Evolutionary conservation across 2,329 filamentous ascomycete species (phyloP), one percentile per base, ranked within the genome.

Genomic region (Capronia coronata): DNA sequence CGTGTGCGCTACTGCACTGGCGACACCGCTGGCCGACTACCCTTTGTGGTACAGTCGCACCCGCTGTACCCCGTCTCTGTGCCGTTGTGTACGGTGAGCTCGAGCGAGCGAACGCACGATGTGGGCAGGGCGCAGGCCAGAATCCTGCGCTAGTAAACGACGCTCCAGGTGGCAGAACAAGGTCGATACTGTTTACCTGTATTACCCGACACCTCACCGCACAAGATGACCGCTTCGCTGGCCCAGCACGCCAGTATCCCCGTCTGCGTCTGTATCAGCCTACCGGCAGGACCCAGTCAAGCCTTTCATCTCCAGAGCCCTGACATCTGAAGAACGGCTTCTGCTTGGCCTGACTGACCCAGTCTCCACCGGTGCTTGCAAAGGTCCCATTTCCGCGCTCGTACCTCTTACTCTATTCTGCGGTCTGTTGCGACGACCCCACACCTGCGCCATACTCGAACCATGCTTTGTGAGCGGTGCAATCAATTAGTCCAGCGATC

Each of bases 201-300:
- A 25, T 40, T 49, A 47, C 51, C 14, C 22, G 16, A 38, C 43
- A 22, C 29, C 44, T 51, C 39, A 47, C 49, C 49, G 49, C 49
- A 46, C 29, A 32, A 30, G 46, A 47, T 53, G 30, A 49, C 34
- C 51, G 39, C 38, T 27, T 18, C 29, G 21, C 23, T 42, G 35
- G 46, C 27, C 37, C 23, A 23, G 11, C 37, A 16, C 44, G 37
- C 48, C 41, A 30, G 52, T 54, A 51, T 21, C 42, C 37, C 25
- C 42, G 52, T 54, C 52, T 54, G 52, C 52, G 50, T 47, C 40
- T 32, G 52, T 54, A 54, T 46, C 23, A 30, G 25, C 40, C 40
- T 43, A 43, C 40, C 45, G 43, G 30, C 21, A 25, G n/a, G 32
- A 49, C 14, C 47, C 47, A 44, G 41, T 41, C 32, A 22, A 27